Evolutionary conservation across 208 protist genomes (phyloP), one percentile per base, ranked within the genome.

Genomic region (Endotrypanum monterogeii): DNA sequence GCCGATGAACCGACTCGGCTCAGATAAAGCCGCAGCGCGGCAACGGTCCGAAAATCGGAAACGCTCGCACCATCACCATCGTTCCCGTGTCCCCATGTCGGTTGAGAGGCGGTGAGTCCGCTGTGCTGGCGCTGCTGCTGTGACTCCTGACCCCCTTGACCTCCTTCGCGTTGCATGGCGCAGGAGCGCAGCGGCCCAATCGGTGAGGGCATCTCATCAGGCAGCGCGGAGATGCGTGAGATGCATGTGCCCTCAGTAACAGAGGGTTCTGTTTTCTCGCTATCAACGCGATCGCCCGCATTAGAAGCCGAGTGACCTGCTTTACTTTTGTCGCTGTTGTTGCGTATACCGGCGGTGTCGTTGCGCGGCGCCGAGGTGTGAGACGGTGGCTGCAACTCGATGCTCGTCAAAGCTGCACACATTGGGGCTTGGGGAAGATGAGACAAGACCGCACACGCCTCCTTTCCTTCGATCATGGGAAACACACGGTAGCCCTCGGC

Each of bases 401-500:
- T 48, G 28, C 66, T 57, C 11, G 73, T 78, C n/a, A 78, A 48
- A 3, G 69, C 57, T n/a, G 72, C 56, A 62, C 73, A 79, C 46
- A 78, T 8, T 44, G 72, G 73, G 0, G 44, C 51, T 25, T 32
- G 56, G 23, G 73, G 39, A 11, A 85, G 54, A 20, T 80, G 52
- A 6, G 80, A 66, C 51, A 73, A 76, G 35, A 81, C 57, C 48
- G 61, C 66, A 30, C 56, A 50, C 37, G 76, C 76, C 37, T 62
- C 66, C 48, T 76, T 66, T 20, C 66, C 76, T 32, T 81, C 66
- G 37, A 91, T 67, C 32, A 93, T 70, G 2, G 91, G 91, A 71
- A 96, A 93, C 51, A 83, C 86, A 32, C 91, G 91, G 71, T 90
- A 94, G 62, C 78, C 78, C 63, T 96, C 91, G 48, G 85, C 85